phyloP scores from a whole-genome alignment of 225 moss, liverwort and hornwort genomes.

The Straminergon stramineum region DNA sequence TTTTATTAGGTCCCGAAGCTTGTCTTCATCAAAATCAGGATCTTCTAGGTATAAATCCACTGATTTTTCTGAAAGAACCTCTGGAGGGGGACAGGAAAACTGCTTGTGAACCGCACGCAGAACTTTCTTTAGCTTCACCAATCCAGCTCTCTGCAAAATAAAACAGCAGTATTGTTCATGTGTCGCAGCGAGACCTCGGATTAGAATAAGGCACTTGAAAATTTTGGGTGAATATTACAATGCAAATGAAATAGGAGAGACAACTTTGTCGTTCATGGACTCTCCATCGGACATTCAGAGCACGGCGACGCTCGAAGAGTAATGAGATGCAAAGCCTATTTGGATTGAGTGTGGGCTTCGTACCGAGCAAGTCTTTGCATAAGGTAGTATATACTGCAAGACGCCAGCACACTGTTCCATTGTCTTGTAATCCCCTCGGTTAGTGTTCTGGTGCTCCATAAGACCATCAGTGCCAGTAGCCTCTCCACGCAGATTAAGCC shows the following conservation, averaged over 20 bases:
- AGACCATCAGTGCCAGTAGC: constrained; percentile 71
- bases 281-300: background rate
- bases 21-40: constrained; percentile 73
- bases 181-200: background rate
- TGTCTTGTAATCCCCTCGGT: constrained; percentile 91
- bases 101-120: constrained; percentile 89
- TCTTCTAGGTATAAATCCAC: constrained; percentile 78
- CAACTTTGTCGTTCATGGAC: background rate
- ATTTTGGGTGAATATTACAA: background rate
- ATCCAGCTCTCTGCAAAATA: constrained; percentile 70
- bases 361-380: constrained; percentile 93
- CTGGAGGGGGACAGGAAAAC: constrained; percentile 69
- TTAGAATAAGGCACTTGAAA: background rate
- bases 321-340: background rate
- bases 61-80: constrained; percentile 55
- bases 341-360: background rate
- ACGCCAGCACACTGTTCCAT: constrained; percentile 94
- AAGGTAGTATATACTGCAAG: constrained; percentile 87
- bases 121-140: constrained; percentile 85
- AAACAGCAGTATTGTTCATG: background rate
- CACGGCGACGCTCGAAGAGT: background rate
- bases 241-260: background rate
- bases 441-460: constrained; percentile 85
- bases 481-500: constrained; percentile 86
- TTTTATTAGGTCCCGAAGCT: constrained; percentile 44